phyloP scores from a whole-genome alignment of 495 filamentous ascomycete species.

The Neurospora pannonica region DNA sequence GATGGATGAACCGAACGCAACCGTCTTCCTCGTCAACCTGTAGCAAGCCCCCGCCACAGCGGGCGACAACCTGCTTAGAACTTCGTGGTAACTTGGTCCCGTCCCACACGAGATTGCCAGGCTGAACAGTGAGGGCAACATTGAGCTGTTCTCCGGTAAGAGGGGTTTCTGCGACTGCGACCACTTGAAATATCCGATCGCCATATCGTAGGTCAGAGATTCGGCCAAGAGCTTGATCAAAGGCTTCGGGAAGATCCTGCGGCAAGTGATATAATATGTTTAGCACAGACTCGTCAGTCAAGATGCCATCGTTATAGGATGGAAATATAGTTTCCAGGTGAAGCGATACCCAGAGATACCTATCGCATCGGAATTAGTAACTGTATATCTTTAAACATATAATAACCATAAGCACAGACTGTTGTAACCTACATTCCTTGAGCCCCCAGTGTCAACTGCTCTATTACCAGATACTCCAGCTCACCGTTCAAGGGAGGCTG shows the following conservation, averaged over 20 bases:
- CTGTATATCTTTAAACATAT: too few relatives aligned
- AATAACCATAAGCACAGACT: too few relatives aligned
- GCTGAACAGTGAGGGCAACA: neutral
- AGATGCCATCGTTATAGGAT: neutral
- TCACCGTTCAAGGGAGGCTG: neutral
- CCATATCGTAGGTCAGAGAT: neutral
- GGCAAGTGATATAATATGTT: neutral
- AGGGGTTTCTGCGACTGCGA: neutral
- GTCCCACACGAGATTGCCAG: neutral
- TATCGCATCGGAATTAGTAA: accelerated
- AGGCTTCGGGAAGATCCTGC: neutral
- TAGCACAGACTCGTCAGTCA: neutral
- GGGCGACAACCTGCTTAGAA: neutral
- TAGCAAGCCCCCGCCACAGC: neutral
- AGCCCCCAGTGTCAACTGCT: neutral
- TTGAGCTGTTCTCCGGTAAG: neutral
- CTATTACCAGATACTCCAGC: neutral
- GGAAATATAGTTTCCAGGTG: neutral
- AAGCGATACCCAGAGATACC: constrained; percentile 3
- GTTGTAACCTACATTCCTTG: neutral
- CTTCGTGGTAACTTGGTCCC: neutral
- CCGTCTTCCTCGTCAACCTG: neutral
- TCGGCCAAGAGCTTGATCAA: neutral
- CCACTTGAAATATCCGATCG: neutral
- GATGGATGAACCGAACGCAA: constrained; percentile 1